Conservation (phyloP, 1,284 basidiomycete species). For the Phellopilus nigrolimitatus region DNA sequence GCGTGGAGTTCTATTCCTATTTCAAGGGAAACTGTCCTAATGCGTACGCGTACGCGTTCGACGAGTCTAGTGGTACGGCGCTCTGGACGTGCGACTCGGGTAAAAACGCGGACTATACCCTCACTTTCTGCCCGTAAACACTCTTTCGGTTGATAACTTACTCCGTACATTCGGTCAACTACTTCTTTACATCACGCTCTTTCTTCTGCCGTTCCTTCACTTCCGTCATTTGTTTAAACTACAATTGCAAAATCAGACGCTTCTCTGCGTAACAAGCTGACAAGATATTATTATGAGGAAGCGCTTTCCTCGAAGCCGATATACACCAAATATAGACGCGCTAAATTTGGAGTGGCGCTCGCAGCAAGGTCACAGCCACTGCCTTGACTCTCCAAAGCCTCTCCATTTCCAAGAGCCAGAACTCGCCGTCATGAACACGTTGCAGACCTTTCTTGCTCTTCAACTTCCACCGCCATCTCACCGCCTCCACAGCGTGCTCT, state of each 20-base stretch:
- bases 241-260: no score
- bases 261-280: no score
- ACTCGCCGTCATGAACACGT: background rate
- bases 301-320: no score
- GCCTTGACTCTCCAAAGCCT: background rate
- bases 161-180: background rate
- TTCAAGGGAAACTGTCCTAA: no score
- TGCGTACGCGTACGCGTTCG: no score
- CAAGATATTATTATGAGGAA: no score
- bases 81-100: slow-evolving; percentile 44
- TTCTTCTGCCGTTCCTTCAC: no score
- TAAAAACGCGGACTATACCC: slow-evolving; percentile 44
- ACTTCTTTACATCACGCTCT: background rate
- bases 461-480: background rate
- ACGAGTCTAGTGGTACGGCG: slow-evolving; percentile 45
- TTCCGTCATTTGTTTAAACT: no score
- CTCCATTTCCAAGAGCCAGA: background rate
- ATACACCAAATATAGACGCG: background rate
- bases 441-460: background rate
- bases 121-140: slow-evolving; percentile 48
- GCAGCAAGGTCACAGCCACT: background rate
- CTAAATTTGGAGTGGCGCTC: background rate
- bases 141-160: background rate
- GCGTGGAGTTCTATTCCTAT: no score
- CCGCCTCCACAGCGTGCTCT: no score